Evolutionary conservation across 768 basidiomycete species (phyloP).

Genomic region (Chlorophyllum brunneum): DNA sequence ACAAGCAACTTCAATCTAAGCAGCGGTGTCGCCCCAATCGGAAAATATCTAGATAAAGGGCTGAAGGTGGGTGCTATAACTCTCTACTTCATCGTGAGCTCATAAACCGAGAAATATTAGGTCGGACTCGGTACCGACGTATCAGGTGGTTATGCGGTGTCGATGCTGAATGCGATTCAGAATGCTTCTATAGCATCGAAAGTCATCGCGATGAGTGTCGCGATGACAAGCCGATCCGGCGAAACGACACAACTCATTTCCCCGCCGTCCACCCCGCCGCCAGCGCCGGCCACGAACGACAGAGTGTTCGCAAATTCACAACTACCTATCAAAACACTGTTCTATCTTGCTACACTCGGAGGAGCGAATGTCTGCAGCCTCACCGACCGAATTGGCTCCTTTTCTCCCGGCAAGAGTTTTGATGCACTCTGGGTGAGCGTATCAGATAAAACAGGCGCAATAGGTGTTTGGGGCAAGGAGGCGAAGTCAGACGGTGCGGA

Average conservation of each 20-base stretch:
- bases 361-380: constrained; percentile 83
- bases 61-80: constrained; percentile 61
- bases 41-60: constrained; percentile 73
- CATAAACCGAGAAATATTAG: constrained; percentile 31
- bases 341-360: constrained; percentile 90
- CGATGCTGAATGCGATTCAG: constrained; percentile 72
- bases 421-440: constrained; percentile 81
- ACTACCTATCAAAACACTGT: constrained; percentile 67
- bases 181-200: constrained; percentile 82
- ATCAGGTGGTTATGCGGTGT: constrained; percentile 82
- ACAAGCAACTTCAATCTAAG: constrained; percentile 90
- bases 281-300: constrained; percentile 1
- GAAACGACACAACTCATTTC: not conserved
- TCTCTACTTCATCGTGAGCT: not conserved
- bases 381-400: constrained; percentile 66
- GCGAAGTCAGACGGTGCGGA: constrained; percentile 7
- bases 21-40: constrained; percentile 81
- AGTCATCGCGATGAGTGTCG: constrained; percentile 50
- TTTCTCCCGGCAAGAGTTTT: constrained; percentile 80
- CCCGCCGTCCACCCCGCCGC: constrained; percentile 11
- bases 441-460: constrained; percentile 40
- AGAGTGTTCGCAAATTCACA: constrained; percentile 52
- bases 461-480: constrained; percentile 36
- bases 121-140: constrained; percentile 95
- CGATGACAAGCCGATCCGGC: not conserved